Evolutionary conservation across 768 basidiomycete species (phyloP), one percentile per base, ranked within the genome.

Genomic region (Lactarius evosmus): DNA sequence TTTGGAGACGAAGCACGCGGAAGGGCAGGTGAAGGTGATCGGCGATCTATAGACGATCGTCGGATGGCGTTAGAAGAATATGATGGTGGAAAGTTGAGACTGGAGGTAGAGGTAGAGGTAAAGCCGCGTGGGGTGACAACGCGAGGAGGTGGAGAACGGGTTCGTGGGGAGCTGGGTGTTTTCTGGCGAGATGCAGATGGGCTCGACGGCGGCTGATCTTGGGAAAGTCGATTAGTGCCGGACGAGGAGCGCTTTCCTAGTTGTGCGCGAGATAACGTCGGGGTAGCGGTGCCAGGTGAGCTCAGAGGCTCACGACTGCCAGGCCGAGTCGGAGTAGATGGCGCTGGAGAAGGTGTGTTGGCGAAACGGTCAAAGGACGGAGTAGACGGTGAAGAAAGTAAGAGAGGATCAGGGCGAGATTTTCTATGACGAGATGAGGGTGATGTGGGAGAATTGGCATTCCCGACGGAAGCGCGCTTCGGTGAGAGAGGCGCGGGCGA

Each of bases 231-330:
- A 56, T 74, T 75, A 46, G 77, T 76, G 68, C 78, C 80, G 34
- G 77, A 70, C 17, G 72, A 73, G 40, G 25, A 65, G 66, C 55
- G 71, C 70, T 69, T 73, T 69, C 66, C 76, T 73, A 65, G 72
- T 70, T 38, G 72, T 74, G 75, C 40, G 72, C 75, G 61, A 79
- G 74, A 64, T 71, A 76, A 72, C 46, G 70, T 74, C 63, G 82
- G 81, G 32, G 78, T 81, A 14, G 83, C 83, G 9, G 82, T 81
- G 56, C 73, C 76, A 27, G 83, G 80, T 16, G 81, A 77, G 58
- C 77, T 79, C 33, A 77, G 76, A 33, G 78, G 71, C 53, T 81
- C 78, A 64, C 73, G 64, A 52, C 40, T 27, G 34, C 4, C 52
- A 8, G 56, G 38, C 40, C 63, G 59, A 40, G 59, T 61, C 5